phyloP scores from a whole-genome alignment of 306 rosid species.

The Parietaria judaica region DNA sequence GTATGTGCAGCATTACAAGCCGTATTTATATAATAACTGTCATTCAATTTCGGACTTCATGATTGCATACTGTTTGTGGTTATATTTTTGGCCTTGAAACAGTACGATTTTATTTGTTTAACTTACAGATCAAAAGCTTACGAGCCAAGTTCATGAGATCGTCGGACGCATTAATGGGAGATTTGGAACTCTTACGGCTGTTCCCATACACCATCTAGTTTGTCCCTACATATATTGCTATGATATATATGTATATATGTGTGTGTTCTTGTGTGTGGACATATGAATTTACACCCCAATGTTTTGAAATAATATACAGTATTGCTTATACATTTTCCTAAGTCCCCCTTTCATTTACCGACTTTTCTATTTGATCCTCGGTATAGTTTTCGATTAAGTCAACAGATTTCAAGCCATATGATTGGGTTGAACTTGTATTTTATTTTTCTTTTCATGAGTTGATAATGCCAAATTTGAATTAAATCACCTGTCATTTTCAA shows the following conservation, averaged over 20 bases:
- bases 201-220: slow-evolving; percentile 95
- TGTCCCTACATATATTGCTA: slow-evolving; percentile 25
- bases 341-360: no score
- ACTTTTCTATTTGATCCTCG: no score
- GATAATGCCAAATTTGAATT: no score
- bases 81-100: slow-evolving; percentile 2
- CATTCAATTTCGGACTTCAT: no score
- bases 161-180: slow-evolving; percentile 98
- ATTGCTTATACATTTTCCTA: background rate
- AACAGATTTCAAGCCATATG: no score
- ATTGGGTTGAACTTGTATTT: background rate
- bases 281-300: background rate
- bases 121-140: slow-evolving; percentile 83
- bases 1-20: slow-evolving; percentile 35
- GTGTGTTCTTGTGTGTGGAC: background rate
- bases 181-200: slow-evolving; percentile 91
- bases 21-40: background rate
- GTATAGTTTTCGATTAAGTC: no score
- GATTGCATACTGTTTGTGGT: background rate
- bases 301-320: background rate
- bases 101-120: slow-evolving; percentile 6
- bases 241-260: background rate
- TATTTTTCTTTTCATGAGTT: background rate
- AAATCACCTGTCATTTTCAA: background rate
- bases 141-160: slow-evolving; percentile 97